These are phyloP conservation scores for Solanum chmielewskii DNA, from an alignment of 257 asterid genomes.

Conservation along the genomic window DNA sequence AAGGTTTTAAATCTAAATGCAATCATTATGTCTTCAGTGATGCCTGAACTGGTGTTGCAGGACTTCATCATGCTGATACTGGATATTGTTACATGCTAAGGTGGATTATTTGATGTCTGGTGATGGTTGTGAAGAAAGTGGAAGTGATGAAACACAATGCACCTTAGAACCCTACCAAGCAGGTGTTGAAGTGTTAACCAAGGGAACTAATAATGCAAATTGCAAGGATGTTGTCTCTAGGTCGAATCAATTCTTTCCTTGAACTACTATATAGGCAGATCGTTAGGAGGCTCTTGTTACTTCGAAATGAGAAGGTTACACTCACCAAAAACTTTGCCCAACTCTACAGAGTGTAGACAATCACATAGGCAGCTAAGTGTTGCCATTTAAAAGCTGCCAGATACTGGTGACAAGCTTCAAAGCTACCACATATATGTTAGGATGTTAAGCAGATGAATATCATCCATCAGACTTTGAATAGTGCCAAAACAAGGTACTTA, in stretches of 20 bases:
- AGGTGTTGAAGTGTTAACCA: neutral
- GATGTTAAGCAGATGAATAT: neutral
- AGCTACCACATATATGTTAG: neutral
- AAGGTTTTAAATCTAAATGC: neutral
- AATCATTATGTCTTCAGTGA: neutral
- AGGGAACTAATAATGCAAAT: neutral
- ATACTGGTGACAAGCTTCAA: neutral
- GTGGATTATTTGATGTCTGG: neutral
- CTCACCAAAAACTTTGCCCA: neutral
- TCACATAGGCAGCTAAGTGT: neutral
- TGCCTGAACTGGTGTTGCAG: neutral
- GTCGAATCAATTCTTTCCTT: neutral
- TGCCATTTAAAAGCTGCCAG: neutral
- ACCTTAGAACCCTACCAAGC: neutral
- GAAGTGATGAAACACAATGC: neutral
- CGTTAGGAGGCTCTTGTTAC: neutral
- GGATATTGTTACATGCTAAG: neutral
- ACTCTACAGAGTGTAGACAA: neutral
- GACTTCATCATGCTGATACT: neutral
- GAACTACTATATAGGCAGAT: neutral
- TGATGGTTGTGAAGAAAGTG: neutral
- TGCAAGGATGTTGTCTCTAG: neutral
- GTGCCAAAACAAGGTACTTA: neutral
- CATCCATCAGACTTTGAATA: neutral
- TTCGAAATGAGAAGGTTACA: neutral